Base-by-base conservation (phyloP, 1,284 basidiomycete species). In the Leccinum fallax region DNA sequence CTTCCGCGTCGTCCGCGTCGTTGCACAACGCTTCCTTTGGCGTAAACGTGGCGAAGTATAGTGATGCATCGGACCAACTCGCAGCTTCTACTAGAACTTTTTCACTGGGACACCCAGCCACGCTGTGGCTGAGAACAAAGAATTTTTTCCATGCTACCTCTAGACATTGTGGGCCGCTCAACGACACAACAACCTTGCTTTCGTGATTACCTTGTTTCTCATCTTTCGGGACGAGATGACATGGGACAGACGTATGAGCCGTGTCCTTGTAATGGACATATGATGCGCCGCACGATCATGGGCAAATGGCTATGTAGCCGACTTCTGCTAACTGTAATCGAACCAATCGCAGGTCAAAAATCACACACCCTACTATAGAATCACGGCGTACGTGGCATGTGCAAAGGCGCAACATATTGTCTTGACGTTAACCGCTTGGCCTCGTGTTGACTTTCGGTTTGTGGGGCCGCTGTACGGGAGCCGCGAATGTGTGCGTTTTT, bases 241-340 rank as follows among this genome's bases (percentile, higher is more conserved):
- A 51, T 28, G 48, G 28, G 24, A 55, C n/a, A 48, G 21, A 48
- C 46, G 1, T 28, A n/a, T 53, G 52, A 30, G n/a, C 52, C 15
- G 19, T 2, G 46, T 59, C 26, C 48, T 36, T 24, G 8, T 32
- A 28, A 53, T 46, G 43, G 60, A 43, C 58, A 19, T 61, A 40
- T 60, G 59, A 61, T 60, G 58, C 59, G 56, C 28, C 26, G 9
- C 21, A 11, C 3, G 24, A 26, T 21, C 16, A 40, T 40, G 38
- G 46, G 46, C 57, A 32, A 40, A 51, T 19, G 13, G 55, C 46
- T 30, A 48, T 30, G 19, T 53, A 38, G 32, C 36, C 56, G 21
- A 10, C 15, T 48, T 48, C 19, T 48, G 46, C 46, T 48, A 48
- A 48, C 46, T 48, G 46, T 48, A 36, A 48, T 48, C 4, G 46